A percentile compares a stretch with the other conserved stretches of the same genome.
Conservation (phyloP, 768 basidiomycete genomes). For the Cystofilobasidium capitatum region DNA sequence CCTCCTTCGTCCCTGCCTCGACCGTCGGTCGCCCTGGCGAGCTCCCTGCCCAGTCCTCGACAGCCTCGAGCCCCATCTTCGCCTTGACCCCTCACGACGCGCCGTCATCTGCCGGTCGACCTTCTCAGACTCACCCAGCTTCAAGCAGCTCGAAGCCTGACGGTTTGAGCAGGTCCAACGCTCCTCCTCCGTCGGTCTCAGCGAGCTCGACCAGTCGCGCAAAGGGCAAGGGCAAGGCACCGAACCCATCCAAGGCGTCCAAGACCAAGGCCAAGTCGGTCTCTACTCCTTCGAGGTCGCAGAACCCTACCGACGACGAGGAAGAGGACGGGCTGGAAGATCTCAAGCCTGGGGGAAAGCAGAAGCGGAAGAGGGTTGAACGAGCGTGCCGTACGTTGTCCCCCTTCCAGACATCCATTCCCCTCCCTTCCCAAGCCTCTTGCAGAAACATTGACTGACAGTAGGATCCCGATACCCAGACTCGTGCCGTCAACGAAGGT, state of each 20-base stretch:
- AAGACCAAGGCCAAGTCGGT: conserved; percentile 2
- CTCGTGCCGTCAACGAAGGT: neutral
- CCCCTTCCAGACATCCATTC: neutral
- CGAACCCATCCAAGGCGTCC: no score
- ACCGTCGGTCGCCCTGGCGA: no score
- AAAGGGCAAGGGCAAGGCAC: neutral
- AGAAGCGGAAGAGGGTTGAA: conserved; percentile 7
- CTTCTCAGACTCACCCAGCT: no score
- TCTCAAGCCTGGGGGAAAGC: neutral
- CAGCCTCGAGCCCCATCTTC: no score
- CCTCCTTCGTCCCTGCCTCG: no score
- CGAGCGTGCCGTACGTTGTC: neutral
- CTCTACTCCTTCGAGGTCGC: neutral
- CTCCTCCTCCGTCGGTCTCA: no score
- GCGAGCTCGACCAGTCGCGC: no score
- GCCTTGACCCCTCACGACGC: no score
- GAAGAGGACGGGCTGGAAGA: neutral
- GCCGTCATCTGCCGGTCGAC: no score
- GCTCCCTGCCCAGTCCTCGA: no score
- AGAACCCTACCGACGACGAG: neutral
- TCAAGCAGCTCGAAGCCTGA: no score
- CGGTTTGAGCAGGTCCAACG: no score
- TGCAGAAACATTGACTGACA: neutral
- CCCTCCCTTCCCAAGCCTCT: neutral
- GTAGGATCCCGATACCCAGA: neutral